phyloP scores from a whole-genome alignment of 257 asterid genomes.

The Avicennia marina region DNA sequence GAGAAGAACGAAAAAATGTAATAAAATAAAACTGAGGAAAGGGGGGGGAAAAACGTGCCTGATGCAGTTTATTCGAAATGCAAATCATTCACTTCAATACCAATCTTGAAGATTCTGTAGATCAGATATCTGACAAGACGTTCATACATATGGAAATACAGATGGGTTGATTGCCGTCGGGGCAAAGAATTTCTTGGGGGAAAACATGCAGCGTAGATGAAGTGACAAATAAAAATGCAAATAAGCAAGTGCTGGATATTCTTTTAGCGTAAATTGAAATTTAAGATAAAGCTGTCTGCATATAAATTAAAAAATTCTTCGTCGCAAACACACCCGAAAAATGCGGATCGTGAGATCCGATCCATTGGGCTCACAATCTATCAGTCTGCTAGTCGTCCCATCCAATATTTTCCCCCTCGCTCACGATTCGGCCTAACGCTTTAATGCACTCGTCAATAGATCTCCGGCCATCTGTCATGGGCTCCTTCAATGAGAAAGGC shows the following conservation, averaged over 20 bases:
- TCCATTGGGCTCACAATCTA: slow-evolving; percentile 24
- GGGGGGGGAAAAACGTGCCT: slow-evolving; percentile 22
- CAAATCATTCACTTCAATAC: slow-evolving; percentile 19
- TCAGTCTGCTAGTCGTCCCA: no score
- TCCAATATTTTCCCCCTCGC: no score
- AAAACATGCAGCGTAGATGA: slow-evolving; percentile 16
- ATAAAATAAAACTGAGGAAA: background rate
- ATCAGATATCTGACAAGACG: no score
- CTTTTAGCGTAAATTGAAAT: background rate
- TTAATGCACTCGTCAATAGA: no score
- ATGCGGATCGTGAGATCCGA: slow-evolving; percentile 55
- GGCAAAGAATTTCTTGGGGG: slow-evolving; percentile 28
- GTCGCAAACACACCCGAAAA: slow-evolving; percentile 23
- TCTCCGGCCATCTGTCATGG: no score
- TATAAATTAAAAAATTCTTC: background rate
- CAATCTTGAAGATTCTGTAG: background rate
- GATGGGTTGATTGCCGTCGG: no score
- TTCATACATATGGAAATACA: no score
- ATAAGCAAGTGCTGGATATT: slow-evolving; percentile 20
- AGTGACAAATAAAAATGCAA: slow-evolving; percentile 24
- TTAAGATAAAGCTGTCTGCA: background rate
- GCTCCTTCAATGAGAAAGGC: no score
- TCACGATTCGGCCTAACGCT: no score
- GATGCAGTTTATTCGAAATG: slow-evolving; percentile 22
- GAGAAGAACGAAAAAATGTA: background rate